phyloP scores from a whole-genome alignment of 805 yeast species.

The Pachysolen tannophilus region DNA sequence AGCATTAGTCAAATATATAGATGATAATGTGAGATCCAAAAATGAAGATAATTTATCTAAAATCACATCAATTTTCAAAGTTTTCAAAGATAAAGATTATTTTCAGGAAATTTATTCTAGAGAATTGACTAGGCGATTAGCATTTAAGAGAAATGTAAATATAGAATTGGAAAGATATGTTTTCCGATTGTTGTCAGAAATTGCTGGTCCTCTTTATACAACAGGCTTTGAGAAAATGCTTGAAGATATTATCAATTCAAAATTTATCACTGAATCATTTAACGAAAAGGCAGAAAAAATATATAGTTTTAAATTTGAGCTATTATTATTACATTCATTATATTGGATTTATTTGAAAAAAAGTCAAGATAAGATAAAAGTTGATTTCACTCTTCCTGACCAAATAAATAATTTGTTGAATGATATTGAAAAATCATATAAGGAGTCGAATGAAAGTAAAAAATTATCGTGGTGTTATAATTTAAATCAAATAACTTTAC shows the following conservation, averaged over 20 bases:
- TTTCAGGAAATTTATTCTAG: conserved; percentile 24
- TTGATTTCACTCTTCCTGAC: conserved; percentile 18
- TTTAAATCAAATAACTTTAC: conserved; percentile 26
- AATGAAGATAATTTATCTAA: conserved; percentile 13
- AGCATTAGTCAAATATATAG: conserved; percentile 10
- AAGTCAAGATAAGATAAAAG: conserved; percentile 4
- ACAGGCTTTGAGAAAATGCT: conserved; percentile 2
- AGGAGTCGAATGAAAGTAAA: conserved; percentile 16
- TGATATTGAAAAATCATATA: conserved; percentile 17
- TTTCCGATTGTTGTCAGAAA: conserved; percentile 15
- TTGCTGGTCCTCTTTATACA: conserved; percentile 1
- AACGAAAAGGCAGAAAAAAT: too few species aligned
- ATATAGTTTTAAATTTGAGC: too few species aligned
- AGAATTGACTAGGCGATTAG: conserved; percentile 29
- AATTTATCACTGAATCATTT: neutral
- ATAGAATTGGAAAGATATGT: conserved; percentile 16
- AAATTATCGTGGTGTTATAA: conserved; percentile 22
- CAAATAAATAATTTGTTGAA: conserved; percentile 14
- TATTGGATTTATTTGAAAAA: conserved; percentile 26
- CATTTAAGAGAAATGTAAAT: conserved; percentile 18
- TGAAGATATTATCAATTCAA: conserved; percentile 2
- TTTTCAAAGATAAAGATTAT: conserved; percentile 25
- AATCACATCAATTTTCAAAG: conserved; percentile 21
- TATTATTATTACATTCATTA: conserved; percentile 19
- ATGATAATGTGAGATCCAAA: conserved; percentile 12